Percentiles rank a stretch among this genome's conserved stretches.
Evolutionary conservation across 768 basidiomycete species (phyloP).

Genomic region (Podaxis carcinomalis): DNA sequence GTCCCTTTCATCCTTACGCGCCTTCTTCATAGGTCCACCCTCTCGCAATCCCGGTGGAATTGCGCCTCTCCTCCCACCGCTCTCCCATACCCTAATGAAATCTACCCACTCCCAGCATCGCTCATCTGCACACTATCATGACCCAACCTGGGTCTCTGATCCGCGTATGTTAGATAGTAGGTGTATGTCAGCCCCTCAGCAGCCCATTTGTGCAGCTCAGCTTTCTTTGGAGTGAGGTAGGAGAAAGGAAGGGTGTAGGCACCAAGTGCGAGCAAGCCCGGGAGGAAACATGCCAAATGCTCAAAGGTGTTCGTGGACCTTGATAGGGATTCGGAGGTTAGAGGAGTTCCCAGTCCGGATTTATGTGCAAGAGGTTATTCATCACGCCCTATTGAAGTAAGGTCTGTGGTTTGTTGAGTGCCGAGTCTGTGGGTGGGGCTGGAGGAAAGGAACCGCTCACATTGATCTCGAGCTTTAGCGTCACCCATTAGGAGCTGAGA

Average conservation of each 20-base stretch:
- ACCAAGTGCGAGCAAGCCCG: constrained; percentile 58
- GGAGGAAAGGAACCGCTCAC: constrained; percentile 36
- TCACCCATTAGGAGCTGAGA: constrained; percentile 60
- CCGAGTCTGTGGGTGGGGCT: constrained; percentile 20
- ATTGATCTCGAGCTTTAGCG: constrained; percentile 47
- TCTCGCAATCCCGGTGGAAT: constrained; percentile 20
- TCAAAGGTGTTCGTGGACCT: constrained; percentile 44
- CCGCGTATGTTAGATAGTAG: constrained; percentile 61
- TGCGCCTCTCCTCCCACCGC: constrained; percentile 24
- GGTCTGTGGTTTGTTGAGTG: constrained; percentile 30
- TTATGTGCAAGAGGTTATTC: constrained; percentile 49
- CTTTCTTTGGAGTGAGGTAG: constrained; percentile 28
- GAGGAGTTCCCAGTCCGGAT: constrained; percentile 47
- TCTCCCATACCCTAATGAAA: constrained; percentile 40
- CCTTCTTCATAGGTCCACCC: constrained; percentile 14
- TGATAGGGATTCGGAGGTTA: constrained; percentile 40
- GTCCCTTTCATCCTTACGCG: constrained; percentile 25
- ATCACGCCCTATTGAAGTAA: constrained; percentile 49
- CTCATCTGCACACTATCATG: constrained; percentile 48
- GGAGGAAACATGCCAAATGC: constrained; percentile 63
- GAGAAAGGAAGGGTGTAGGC: constrained; percentile 32
- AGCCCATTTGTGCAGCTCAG: constrained; percentile 49
- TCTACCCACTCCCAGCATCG: constrained; percentile 32
- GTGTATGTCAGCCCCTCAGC: constrained; percentile 59
- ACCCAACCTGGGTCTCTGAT: constrained; percentile 59